Conservation (phyloP, 441 rosid genomes). For the Omphalea diandra region DNA sequence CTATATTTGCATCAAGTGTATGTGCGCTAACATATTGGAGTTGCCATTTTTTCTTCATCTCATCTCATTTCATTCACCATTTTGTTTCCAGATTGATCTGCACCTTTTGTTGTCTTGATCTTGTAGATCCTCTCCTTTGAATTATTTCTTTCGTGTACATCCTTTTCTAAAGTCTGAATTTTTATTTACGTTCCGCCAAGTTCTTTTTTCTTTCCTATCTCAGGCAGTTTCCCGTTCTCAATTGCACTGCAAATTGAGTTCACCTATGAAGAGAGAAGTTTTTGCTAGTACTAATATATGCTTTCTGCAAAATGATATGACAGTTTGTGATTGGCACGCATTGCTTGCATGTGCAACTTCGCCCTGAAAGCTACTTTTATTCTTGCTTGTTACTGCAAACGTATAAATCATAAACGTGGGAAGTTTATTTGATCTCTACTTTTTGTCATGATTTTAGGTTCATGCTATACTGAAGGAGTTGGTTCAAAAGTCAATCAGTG, state of each 20-base stretch:
- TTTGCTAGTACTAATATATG: not conserved
- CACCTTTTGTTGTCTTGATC: not conserved
- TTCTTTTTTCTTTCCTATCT: not conserved
- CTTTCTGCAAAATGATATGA: not conserved
- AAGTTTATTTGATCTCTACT: slow-evolving; percentile 5
- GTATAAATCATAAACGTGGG: no score
- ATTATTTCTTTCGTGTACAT: not conserved
- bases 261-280: not conserved
- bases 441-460: slow-evolving; percentile 43
- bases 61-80: not conserved
- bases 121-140: not conserved
- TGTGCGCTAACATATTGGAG: not conserved
- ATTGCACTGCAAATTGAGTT: not conserved
- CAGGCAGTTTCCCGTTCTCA: not conserved
- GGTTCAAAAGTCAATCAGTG: slow-evolving; percentile 66
- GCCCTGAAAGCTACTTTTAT: not conserved
- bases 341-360: not conserved
- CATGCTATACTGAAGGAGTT: slow-evolving; percentile 81
- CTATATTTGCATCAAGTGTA: not conserved
- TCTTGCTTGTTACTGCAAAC: not conserved
- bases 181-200: not conserved
- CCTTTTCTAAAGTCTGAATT: not conserved
- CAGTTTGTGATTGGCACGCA: not conserved
- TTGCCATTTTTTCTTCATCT: slow-evolving; percentile 9
- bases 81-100: not conserved